A percentile compares a stretch with the other conserved stretches of the same genome.
Conservation (phyloP, 768 basidiomycete species). For the Scleroderma citrinum region DNA sequence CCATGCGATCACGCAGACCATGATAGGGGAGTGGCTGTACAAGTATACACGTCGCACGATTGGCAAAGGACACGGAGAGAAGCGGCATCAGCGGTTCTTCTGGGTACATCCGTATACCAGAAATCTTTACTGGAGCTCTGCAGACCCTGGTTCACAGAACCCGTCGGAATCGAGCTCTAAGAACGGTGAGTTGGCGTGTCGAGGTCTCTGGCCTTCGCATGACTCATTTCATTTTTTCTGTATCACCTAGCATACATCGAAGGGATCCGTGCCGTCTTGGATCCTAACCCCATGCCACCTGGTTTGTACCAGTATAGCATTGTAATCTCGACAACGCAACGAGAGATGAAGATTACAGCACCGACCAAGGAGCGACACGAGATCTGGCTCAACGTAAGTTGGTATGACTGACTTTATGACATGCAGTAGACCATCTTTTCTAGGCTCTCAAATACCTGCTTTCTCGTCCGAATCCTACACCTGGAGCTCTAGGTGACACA, state of each 20-base stretch:
- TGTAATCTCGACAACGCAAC: conserved; percentile 83
- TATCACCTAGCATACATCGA: conserved; percentile 77
- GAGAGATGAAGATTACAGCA: conserved; percentile 99
- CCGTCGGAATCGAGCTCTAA: conserved; percentile 92
- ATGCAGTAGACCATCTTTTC: conserved; percentile 5
- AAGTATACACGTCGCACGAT: conserved; percentile 91
- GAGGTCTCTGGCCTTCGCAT: conserved; percentile 6
- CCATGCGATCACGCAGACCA: conserved; percentile 97
- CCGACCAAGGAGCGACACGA: conserved; percentile 94
- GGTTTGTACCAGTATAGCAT: conserved; percentile 92
- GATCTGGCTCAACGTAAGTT: conserved; percentile 86
- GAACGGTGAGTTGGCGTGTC: conserved; percentile 66
- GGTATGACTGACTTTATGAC: conserved; percentile 2
- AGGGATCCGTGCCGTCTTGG: conserved; percentile 84
- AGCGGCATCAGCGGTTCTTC: conserved; percentile 92
- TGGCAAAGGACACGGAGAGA: conserved; percentile 87
- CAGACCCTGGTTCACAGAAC: conserved; percentile 85
- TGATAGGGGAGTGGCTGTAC: conserved; percentile 98
- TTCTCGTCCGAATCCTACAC: conserved; percentile 47
- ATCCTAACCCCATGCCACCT: conserved; percentile 93
- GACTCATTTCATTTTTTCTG: conserved; percentile 3
- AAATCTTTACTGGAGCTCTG: conserved; percentile 94
- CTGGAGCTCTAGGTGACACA: conserved; percentile 14
- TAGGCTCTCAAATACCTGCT: conserved; percentile 91
- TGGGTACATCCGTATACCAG: conserved; percentile 99